These are phyloP conservation scores for Aspergillus pseudonomiae DNA, from an alignment of 2,329 filamentous ascomycete genomes.

Conservation along the genomic window DNA sequence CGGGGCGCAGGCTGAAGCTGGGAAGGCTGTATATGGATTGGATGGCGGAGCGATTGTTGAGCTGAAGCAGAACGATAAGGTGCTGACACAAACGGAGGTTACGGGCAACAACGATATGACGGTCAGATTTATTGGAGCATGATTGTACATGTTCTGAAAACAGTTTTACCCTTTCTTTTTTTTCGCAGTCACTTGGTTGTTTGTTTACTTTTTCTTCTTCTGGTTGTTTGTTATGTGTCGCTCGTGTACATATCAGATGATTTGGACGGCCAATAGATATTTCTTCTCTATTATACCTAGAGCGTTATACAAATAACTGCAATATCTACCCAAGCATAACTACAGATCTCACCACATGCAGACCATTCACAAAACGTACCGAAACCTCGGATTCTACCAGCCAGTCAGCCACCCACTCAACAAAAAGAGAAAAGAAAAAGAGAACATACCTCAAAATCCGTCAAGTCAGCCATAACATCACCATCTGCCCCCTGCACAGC, in stretches of 20 bases:
- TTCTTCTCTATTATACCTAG: not conserved
- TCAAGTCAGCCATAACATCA: constrained; percentile 27
- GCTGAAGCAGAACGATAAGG: constrained; percentile 47
- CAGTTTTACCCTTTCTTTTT: not conserved
- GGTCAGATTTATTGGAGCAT: constrained; percentile 26
- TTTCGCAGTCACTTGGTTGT: no score
- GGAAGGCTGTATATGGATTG: constrained; percentile 30
- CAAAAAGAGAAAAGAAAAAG: not conserved
- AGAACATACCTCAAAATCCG: constrained; percentile 31
- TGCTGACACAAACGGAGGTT: constrained; percentile 34
- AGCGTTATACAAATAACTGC: not conserved
- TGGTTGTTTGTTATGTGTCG: not conserved
- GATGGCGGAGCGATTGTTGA: constrained; percentile 49
- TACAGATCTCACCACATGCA: not conserved
- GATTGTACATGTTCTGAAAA: not conserved
- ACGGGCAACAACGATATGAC: constrained; percentile 30
- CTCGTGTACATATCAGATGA: not conserved
- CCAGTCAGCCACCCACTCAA: not conserved
- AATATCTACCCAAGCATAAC: no score
- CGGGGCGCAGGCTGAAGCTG: constrained; percentile 33
- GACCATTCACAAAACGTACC: constrained; percentile 6
- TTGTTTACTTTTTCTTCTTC: no score
- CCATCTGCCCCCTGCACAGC: not conserved
- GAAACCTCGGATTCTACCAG: constrained; percentile 9
- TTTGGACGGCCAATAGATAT: not conserved